Conservation (phyloP, 2,329 filamentous ascomycete genomes). For the Monosporascus sp. region DNA sequence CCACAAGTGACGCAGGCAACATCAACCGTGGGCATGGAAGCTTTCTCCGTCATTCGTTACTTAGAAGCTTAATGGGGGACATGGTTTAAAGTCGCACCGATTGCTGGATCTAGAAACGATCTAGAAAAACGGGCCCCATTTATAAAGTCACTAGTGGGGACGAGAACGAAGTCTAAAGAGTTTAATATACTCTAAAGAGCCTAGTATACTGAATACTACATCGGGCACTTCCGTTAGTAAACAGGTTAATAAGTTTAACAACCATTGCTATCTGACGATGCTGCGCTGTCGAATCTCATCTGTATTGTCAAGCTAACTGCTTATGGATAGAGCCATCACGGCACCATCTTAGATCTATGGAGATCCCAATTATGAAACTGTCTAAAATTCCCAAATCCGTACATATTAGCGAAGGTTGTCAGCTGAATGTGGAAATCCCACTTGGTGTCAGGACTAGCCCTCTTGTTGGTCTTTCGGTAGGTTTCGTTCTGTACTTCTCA, state of each 20-base stretch:
- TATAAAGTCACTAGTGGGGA: neutral
- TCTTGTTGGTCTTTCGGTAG: too few species aligned
- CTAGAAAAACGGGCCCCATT: neutral
- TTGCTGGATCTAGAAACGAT: neutral
- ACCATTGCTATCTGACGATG: neutral
- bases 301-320: neutral
- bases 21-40: neutral
- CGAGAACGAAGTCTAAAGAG: neutral
- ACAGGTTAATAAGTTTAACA: neutral
- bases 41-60: neutral
- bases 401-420: neutral
- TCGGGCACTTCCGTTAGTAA: neutral
- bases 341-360: constrained; percentile 1
- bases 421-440: neutral
- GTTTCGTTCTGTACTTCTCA: too few species aligned
- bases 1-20: constrained; percentile 16
- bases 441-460: neutral
- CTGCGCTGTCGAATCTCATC: neutral
- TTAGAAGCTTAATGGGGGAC: neutral
- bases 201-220: neutral
- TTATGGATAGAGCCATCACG: neutral
- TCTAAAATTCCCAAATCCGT: neutral
- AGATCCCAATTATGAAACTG: neutral
- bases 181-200: too few species aligned
- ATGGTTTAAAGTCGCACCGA: neutral